A percentile compares a stretch with the other conserved stretches of the same genome.
Evolutionary conservation across 495 filamentous ascomycete genomes (phyloP).

Genomic region (Daldinia grandis): DNA sequence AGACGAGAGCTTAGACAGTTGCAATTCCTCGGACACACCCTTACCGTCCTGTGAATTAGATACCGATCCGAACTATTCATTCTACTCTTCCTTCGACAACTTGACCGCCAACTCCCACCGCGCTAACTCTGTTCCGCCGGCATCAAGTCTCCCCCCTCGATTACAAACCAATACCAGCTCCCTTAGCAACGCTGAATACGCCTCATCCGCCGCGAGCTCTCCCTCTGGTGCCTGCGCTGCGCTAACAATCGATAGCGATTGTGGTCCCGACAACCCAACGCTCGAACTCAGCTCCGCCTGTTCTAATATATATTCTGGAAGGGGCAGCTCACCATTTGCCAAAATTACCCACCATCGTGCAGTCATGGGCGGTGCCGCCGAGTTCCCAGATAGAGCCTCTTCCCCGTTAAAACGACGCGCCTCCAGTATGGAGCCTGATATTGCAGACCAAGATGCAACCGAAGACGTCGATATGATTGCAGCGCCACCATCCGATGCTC

Average conservation of each 20-base stretch:
- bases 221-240: slow-evolving; percentile 78
- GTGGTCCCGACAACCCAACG: slow-evolving; percentile 57
- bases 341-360: slow-evolving; percentile 53
- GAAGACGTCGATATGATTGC: slow-evolving; percentile 63
- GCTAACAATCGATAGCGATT: slow-evolving; percentile 71
- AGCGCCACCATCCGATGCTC: slow-evolving; percentile 39
- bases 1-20: slow-evolving; percentile 46
- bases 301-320: slow-evolving; percentile 23
- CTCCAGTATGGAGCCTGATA: slow-evolving; percentile 61
- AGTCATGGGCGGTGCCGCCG: slow-evolving; percentile 63
- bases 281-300: slow-evolving; percentile 28
- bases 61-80: slow-evolving; percentile 50
- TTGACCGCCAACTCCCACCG: slow-evolving; percentile 60
- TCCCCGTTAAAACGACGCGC: slow-evolving; percentile 65
- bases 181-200: slow-evolving; percentile 55
- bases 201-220: slow-evolving; percentile 67
- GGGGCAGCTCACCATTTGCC: slow-evolving; percentile 54
- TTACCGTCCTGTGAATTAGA: slow-evolving; percentile 61
- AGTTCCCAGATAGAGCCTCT: slow-evolving; percentile 60
- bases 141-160: slow-evolving; percentile 57
- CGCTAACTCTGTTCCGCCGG: slow-evolving; percentile 62
- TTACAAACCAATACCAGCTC: slow-evolving; percentile 56
- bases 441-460: slow-evolving; percentile 39
- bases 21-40: slow-evolving; percentile 53
- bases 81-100: slow-evolving; percentile 49